A percentile compares a stretch with the other conserved stretches of the same genome.
Evolutionary conservation across 2,329 filamentous ascomycete genomes (phyloP).

Genomic region (Colletotrichum graminicola): DNA sequence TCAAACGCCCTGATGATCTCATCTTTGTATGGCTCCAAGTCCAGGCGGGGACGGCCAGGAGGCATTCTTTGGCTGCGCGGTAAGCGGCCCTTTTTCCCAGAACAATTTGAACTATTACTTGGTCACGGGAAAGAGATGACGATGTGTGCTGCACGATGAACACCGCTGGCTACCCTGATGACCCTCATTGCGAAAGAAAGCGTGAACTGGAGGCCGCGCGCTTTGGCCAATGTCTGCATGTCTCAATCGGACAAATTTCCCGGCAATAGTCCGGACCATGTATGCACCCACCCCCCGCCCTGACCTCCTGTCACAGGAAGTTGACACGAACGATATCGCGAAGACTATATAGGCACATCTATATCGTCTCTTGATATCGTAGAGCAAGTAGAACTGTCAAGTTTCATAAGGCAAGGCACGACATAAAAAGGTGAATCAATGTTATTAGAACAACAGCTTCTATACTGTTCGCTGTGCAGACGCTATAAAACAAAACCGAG

Average conservation of each 20-base stretch:
- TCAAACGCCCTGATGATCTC: slow-evolving; percentile 31
- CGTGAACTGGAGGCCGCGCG: not conserved
- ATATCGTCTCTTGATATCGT: not conserved
- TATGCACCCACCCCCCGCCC: not conserved
- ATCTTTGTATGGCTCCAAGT: slow-evolving; percentile 32
- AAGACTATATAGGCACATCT: not conserved
- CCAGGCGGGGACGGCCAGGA: slow-evolving; percentile 29
- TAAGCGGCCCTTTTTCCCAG: not conserved
- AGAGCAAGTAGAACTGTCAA: not conserved
- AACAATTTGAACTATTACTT: not conserved
- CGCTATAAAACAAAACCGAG: not conserved
- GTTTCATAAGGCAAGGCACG: too few relatives aligned
- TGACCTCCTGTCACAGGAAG: not conserved
- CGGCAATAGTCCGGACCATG: not conserved
- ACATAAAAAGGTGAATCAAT: not conserved
- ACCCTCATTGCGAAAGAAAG: slow-evolving; percentile 5
- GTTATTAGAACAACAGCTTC: not conserved
- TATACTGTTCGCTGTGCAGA: not conserved
- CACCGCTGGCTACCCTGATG: not conserved
- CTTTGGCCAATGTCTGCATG: not conserved
- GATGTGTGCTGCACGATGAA: not conserved
- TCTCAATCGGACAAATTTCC: slow-evolving; percentile 5
- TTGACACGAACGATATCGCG: not conserved
- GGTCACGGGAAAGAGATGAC: not conserved
- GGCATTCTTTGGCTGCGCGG: slow-evolving; percentile 13